Conservation (phyloP, 495 filamentous ascomycete species). For the Penicillium paxilli region DNA sequence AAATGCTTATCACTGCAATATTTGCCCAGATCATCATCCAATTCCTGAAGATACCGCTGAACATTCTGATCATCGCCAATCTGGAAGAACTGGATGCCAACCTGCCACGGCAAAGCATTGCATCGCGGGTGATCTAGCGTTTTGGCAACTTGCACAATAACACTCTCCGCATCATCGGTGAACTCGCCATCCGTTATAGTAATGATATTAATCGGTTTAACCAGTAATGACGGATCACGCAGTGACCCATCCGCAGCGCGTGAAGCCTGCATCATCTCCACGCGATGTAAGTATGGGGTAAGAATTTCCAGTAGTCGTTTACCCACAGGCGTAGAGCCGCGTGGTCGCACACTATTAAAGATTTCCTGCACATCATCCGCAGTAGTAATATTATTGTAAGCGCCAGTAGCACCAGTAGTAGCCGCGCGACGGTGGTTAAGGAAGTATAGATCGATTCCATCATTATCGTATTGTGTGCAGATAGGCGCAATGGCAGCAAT, state of each 20-base stretch:
- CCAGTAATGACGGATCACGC: conserved; percentile 9
- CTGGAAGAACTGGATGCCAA: conserved; percentile 97
- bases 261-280: conserved; percentile 39
- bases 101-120: conserved; percentile 77
- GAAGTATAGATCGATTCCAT: conserved; percentile 96
- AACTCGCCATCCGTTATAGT: conserved; percentile 90
- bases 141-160: conserved; percentile 66
- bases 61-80: conserved; percentile 75
- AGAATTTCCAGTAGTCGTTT: conserved; percentile 72
- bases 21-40: conserved; percentile 75
- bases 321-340: conserved; percentile 74
- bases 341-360: conserved; percentile 65
- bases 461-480: conserved; percentile 76
- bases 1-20: conserved; percentile 49
- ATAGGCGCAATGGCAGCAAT: conserved; percentile 80
- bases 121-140: conserved; percentile 61
- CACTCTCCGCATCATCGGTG: conserved; percentile 74
- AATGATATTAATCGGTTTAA: conserved; percentile 91
- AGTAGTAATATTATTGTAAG: conserved; percentile 59
- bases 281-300: conserved; percentile 60
- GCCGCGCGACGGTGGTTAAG: conserved; percentile 61
- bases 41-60: conserved; percentile 59
- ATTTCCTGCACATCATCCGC: conserved; percentile 58
- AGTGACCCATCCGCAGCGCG: conserved; percentile 34
- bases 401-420: conserved; percentile 14